Base-by-base conservation (phyloP, 805 yeast species). In the Wickerhamomyces queroliae region DNA sequence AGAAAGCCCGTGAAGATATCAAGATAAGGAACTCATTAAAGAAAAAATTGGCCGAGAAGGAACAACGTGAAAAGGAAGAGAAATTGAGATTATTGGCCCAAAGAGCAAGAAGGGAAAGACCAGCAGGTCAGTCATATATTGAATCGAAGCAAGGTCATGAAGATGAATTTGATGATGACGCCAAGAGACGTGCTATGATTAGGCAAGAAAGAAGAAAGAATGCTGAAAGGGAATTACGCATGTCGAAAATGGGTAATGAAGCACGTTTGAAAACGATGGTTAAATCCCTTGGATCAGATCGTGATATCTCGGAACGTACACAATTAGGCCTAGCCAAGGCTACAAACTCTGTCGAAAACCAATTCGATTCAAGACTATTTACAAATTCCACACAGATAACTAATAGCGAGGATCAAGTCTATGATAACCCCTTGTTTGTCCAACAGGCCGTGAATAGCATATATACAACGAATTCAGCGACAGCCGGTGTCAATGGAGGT, bases 351-450 rank as follows among this genome's bases (percentile, higher is more conserved):
- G 41, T 36, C 5, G 80, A 73, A 33, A 60, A 67, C 3, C 67
- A 67, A 37, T 77, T 76, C 48, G 91, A 83, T 50, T 67, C 85
- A 1, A 65, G 85, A 23, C 55, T 83, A 25, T 80, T 70, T 46
- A 57, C 73, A 9, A 68, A 67, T 22, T 73, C 73, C 2, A 59
- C 74, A 2, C 66, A 66, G 28, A 53, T 65, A 1, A 51, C 56
- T 17, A 55, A 55, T 20, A 53, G 61, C 32, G 74, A 67, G 21
- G 79, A 71, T 37, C 78, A 72, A 48, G 60, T 77, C 3, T 82
- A 81, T 48, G 83, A 78, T 44, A 67, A 57, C 37, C 80, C 87
- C 1, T 55, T 83, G 20, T 81, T 80, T 28, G 72, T 67, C 3
- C 77, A 74, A 39, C 74, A 71, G 39, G 76, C 72, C 5, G 59